Conservation (phyloP, 257 asterid species). For the Anisodus acutangulus region DNA sequence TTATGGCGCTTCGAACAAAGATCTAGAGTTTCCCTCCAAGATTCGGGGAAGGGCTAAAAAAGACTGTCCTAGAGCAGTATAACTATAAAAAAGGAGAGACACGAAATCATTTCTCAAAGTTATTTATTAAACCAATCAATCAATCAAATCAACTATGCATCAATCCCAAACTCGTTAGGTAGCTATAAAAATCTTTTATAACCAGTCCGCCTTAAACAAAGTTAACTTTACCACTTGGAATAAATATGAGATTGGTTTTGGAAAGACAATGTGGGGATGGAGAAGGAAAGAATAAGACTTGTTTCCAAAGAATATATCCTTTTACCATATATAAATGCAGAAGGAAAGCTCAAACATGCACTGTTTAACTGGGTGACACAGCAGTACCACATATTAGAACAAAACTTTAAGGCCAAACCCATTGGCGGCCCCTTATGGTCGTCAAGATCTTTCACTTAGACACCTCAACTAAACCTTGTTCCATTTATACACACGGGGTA, state of each 20-base stretch:
- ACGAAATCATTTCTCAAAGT: background rate
- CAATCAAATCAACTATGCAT: background rate
- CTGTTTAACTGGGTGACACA: conserved; percentile 12
- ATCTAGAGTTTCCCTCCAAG: background rate
- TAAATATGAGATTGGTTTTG: background rate
- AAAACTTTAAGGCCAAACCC: background rate
- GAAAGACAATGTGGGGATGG: background rate
- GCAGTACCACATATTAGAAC: conserved; percentile 5
- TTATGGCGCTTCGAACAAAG: background rate
- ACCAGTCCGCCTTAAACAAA: background rate
- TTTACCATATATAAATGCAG: background rate
- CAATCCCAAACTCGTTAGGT: background rate
- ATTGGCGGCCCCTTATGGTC: no score
- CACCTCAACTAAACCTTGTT: no score
- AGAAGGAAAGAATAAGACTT: conserved; percentile 11
- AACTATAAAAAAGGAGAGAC: background rate
- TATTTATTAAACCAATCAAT: background rate
- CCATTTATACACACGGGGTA: no score
- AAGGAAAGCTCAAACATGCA: background rate
- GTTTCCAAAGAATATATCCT: background rate
- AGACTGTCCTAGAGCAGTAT: background rate
- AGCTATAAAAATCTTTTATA: conserved; percentile 15
- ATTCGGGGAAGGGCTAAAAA: background rate
- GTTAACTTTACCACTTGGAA: conserved; percentile 4
- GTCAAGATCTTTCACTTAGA: no score